Base-by-base conservation (phyloP, 257 asterid species). In the Vinca minor region DNA sequence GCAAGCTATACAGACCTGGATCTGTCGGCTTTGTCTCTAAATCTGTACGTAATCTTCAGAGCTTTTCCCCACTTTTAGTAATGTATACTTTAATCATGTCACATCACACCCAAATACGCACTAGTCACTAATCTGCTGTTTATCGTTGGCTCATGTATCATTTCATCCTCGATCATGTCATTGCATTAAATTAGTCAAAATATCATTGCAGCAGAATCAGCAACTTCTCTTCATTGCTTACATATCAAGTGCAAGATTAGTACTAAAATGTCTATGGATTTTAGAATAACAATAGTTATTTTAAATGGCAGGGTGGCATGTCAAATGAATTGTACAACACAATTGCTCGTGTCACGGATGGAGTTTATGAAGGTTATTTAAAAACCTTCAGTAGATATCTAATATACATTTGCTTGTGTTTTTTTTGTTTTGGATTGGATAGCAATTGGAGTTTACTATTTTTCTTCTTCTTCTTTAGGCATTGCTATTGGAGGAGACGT, bases 401-500 rank as follows among this genome's bases (percentile, higher is more conserved):
- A 57, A 35, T 64, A 44, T 21, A 20, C 61, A 50, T 52, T 47
- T 44, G 53, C 55, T 58, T 68, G 47, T 65, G 35, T 46, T 6
- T 36, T 60, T 63, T 42, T 46, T 6, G 32, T 60, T 63, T 42
- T 47, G 53, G 35, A 74, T 59, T 31, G 38, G 57, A 36, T 54
- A 65, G 50, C 48, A 35, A 74, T 59, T 31, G 38, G 57, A 36
- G 50, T 63, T 31, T 65, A 59, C 67, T 62, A 20, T 59, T 35
- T 44, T 78, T n/a, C n/a, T n/a, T n/a, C n/a, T 68, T 67, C 64
- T 32, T 49, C 45, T 72, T 32, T 68, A 93, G 99, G 99, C 63
- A 89, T 93, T 81, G 99, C 99, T 49, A 93, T 93, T 21, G 99
- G 99, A 71, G 99, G 99, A 75, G 99, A 93, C 69, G 99, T 93